Evolutionary conservation across 305 asterid species (phyloP).

Genomic region (Solanum hybrid): DNA sequence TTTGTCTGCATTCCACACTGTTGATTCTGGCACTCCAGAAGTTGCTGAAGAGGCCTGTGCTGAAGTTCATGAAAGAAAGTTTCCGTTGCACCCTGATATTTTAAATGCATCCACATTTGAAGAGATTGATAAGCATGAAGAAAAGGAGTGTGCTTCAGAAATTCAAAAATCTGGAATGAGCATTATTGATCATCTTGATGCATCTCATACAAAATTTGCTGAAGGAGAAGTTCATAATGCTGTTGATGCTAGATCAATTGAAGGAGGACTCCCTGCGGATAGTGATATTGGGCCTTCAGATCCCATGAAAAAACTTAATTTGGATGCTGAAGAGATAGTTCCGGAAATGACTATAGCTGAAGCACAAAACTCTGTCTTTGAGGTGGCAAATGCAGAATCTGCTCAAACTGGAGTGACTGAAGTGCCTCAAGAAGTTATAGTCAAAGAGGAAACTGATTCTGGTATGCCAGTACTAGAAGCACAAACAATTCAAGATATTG

Average conservation of each 20-base stretch:
- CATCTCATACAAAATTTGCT: slow-evolving; percentile 15
- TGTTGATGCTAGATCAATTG: slow-evolving; percentile 14
- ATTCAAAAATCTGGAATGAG: slow-evolving; percentile 15
- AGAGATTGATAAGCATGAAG: slow-evolving; percentile 21
- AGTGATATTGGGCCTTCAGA: slow-evolving; percentile 7
- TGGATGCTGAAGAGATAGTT: slow-evolving; percentile 16
- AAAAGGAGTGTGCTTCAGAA: slow-evolving; percentile 23
- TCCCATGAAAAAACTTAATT: slow-evolving; percentile 7
- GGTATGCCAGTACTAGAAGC: slow-evolving; percentile 5
- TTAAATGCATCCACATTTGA: slow-evolving; percentile 4
- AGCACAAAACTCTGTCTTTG: not conserved
- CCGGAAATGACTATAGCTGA: not conserved
- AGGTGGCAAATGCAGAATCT: not conserved
- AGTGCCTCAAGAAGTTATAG: slow-evolving; percentile 1
- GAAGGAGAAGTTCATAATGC: slow-evolving; percentile 19
- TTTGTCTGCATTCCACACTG: slow-evolving; percentile 15
- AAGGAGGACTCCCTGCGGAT: slow-evolving; percentile 8
- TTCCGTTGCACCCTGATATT: slow-evolving; percentile 9
- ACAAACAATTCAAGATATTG: slow-evolving; percentile 1
- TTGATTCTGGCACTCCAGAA: slow-evolving; percentile 18
- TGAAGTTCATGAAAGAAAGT: slow-evolving; percentile 18
- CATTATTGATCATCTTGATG: slow-evolving; percentile 18
- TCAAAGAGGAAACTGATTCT: slow-evolving; percentile 4
- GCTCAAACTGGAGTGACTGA: not conserved
- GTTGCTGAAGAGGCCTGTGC: slow-evolving; percentile 10